Percentiles rank a stretch among this genome's conserved stretches.
Evolutionary conservation across 257 asterid genomes (phyloP).

Genomic region (Dorcoceras hygrometricum): DNA sequence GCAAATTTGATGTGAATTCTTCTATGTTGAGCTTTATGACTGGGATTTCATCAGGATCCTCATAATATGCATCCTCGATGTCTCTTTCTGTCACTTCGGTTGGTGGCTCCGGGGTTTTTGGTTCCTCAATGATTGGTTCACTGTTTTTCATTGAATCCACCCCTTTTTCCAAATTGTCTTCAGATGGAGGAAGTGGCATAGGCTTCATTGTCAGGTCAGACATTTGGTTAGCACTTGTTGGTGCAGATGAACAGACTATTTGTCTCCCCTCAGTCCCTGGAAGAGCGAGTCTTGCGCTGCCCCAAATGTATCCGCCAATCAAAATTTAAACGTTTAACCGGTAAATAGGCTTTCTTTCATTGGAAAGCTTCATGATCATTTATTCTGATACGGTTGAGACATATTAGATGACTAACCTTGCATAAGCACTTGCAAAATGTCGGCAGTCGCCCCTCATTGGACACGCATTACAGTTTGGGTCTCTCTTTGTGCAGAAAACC

Average conservation of each 20-base stretch:
- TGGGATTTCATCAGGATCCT: conserved; percentile 91
- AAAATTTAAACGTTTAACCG: conserved; percentile 3
- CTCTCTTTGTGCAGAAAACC: conserved; percentile 98
- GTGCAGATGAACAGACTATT: conserved; percentile 27
- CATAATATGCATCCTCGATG: conserved; percentile 77
- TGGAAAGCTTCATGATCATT: conserved; percentile 14
- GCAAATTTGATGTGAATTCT: conserved; percentile 59
- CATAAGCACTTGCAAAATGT: conserved; percentile 96
- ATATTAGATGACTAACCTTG: conserved; percentile 58
- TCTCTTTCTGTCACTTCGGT: conserved; percentile 54
- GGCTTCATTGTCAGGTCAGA: conserved; percentile 34
- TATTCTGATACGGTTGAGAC: conserved; percentile 20
- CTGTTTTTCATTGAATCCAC: conserved; percentile 29
- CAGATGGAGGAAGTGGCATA: conserved; percentile 46
- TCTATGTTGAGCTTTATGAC: conserved; percentile 67
- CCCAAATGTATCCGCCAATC: conserved; percentile 26
- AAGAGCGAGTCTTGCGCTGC: conserved; percentile 94
- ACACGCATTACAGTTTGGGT: conserved; percentile 95
- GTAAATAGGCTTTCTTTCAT: conserved; percentile 5
- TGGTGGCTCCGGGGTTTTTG: conserved; percentile 68
- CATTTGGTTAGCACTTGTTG: conserved; percentile 31
- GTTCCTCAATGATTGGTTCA: conserved; percentile 84
- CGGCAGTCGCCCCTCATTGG: conserved; percentile 95
- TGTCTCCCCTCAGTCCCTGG: conserved; percentile 76
- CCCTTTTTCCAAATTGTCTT: conserved; percentile 34